Percentiles rank a stretch among this genome's conserved stretches.
Conservation (phyloP, 306 rosid species). For the Prosopis cineraria region DNA sequence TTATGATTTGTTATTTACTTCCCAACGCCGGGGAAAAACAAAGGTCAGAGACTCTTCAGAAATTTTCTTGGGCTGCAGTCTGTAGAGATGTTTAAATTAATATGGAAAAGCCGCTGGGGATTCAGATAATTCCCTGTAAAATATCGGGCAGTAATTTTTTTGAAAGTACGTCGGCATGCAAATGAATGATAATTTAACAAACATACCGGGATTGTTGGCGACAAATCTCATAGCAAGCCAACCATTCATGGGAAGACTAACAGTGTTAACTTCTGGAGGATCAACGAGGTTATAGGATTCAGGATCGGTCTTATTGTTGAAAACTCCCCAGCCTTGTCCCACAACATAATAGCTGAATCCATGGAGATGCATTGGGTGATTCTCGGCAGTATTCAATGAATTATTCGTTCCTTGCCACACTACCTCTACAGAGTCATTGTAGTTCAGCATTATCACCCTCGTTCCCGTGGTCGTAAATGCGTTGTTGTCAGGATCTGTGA, state of each 20-base stretch:
- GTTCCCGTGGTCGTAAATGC: conserved; percentile 30
- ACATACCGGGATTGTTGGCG: conserved; percentile 47
- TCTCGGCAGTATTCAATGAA: conserved; percentile 28
- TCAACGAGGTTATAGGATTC: conserved; percentile 39
- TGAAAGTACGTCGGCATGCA: too few species aligned
- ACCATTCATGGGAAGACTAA: conserved; percentile 47
- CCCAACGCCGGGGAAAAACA: too few species aligned
- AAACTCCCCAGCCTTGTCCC: conserved; percentile 38
- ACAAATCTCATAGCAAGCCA: conserved; percentile 46
- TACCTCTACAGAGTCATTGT: conserved; percentile 42
- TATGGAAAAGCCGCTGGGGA: too few species aligned
- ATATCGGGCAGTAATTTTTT: too few species aligned
- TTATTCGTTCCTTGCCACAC: conserved; percentile 50
- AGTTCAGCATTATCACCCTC: conserved; percentile 35
- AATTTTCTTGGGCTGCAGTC: too few species aligned
- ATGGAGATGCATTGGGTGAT: conserved; percentile 58
- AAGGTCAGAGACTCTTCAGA: too few species aligned
- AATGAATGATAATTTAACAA: neutral
- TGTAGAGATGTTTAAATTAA: too few species aligned
- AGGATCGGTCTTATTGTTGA: conserved; percentile 29
- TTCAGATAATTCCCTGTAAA: too few species aligned
- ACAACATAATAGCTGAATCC: conserved; percentile 47
- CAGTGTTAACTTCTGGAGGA: conserved; percentile 47
- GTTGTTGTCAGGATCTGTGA: conserved; percentile 35
- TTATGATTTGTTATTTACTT: too few species aligned